Evolutionary conservation across 306 rosid species (phyloP).

Genomic region (Nissolia schottii): DNA sequence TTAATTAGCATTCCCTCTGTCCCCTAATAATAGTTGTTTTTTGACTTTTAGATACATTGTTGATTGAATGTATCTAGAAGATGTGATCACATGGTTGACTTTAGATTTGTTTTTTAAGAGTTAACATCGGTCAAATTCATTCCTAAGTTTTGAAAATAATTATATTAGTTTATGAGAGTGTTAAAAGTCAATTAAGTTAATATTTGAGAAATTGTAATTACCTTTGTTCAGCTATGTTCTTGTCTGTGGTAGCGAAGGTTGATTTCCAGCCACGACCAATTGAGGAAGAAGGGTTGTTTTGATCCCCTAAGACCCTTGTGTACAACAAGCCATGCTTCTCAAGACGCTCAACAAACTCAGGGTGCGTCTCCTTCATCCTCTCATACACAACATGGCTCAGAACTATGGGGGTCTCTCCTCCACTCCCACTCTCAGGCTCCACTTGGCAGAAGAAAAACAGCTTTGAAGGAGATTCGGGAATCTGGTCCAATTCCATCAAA

Average conservation of each 20-base stretch:
- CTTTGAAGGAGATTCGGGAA: slow-evolving; percentile 72
- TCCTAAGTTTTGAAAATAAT: too few species aligned
- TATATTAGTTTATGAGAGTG: too few species aligned
- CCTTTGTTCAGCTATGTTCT: slow-evolving; percentile 74
- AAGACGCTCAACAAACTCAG: slow-evolving; percentile 61
- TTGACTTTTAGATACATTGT: too few species aligned
- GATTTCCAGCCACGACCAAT: slow-evolving; percentile 98
- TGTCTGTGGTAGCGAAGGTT: slow-evolving; percentile 73
- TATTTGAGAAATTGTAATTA: too few species aligned
- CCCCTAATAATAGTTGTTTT: too few species aligned
- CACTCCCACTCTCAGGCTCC: slow-evolving; percentile 46
- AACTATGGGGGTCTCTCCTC: slow-evolving; percentile 91
- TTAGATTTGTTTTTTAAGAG: too few species aligned
- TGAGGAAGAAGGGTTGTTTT: slow-evolving; percentile 68
- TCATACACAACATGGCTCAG: slow-evolving; percentile 71
- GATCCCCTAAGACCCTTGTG: slow-evolving; percentile 65
- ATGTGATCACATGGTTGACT: too few species aligned
- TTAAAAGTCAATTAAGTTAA: too few species aligned
- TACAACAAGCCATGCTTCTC: slow-evolving; percentile 73
- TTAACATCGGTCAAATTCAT: too few species aligned
- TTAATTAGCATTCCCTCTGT: too few species aligned
- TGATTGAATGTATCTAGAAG: too few species aligned
- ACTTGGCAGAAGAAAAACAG: slow-evolving; percentile 83
- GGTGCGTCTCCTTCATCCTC: slow-evolving; percentile 60
- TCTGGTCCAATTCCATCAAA: too few species aligned